A percentile compares a stretch with the other conserved stretches of the same genome.
Conservation (phyloP, 371 early-diverging fungal species). For the Saksenaea oblongispora region DNA sequence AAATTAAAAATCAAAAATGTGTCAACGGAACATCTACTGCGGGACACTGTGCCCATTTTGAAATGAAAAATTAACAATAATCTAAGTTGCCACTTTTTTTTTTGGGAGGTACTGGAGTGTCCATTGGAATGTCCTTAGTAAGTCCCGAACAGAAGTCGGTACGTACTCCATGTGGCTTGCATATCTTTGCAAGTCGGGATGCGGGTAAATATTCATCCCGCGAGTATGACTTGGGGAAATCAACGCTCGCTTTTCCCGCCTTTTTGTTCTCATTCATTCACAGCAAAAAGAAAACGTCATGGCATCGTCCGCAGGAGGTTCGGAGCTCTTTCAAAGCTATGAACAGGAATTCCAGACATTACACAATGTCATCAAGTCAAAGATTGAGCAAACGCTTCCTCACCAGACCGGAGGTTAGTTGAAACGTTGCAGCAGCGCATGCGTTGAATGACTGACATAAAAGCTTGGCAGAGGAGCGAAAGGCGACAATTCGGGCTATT, state of each 20-base stretch:
- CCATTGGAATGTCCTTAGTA: too few relatives aligned
- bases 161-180: too few relatives aligned
- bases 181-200: too few relatives aligned
- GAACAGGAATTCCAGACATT: constrained; percentile 82
- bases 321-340: constrained; percentile 85
- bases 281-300: constrained; percentile 8
- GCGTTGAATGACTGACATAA: too few relatives aligned
- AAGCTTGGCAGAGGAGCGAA: constrained; percentile 62
- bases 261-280: background rate
- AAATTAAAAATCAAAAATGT: too few relatives aligned
- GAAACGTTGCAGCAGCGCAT: background rate
- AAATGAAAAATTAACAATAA: too few relatives aligned
- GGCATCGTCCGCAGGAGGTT: constrained; percentile 51
- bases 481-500: constrained; percentile 70
- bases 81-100: too few relatives aligned
- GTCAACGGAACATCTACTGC: too few relatives aligned
- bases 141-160: too few relatives aligned
- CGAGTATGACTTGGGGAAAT: background rate
- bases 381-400: constrained; percentile 64
- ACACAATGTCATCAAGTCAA: constrained; percentile 57
- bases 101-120: too few relatives aligned
- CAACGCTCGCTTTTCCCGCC: background rate
- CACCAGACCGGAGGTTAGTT: constrained; percentile 59
- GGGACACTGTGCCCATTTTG: too few relatives aligned
- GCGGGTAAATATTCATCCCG: too few relatives aligned